phyloP scores from a whole-genome alignment of 2,329 filamentous ascomycete genomes.

The Fusarium austroafricanum region DNA sequence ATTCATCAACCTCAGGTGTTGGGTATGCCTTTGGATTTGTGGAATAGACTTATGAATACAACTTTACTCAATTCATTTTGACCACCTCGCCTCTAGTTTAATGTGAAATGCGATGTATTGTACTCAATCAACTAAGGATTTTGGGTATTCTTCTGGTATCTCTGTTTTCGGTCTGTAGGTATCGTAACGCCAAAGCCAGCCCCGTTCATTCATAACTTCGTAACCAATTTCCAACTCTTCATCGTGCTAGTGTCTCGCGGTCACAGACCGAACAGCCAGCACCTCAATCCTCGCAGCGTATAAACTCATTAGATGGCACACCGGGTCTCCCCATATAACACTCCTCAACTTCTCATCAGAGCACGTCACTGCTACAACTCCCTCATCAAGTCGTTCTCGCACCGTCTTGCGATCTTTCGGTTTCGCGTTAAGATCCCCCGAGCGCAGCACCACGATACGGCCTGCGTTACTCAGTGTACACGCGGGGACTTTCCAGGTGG shows the following conservation, averaged over 20 bases:
- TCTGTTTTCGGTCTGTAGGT: slow-evolving; percentile 22
- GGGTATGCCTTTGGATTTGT: slow-evolving; percentile 1
- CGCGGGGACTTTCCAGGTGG: slow-evolving; percentile 73
- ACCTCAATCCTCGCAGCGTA: slow-evolving; percentile 79
- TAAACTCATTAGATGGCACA: slow-evolving; percentile 82
- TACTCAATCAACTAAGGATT: neutral
- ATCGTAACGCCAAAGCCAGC: slow-evolving; percentile 28
- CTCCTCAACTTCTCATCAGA: slow-evolving; percentile 75
- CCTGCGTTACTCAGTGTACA: slow-evolving; percentile 77
- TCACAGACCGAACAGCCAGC: slow-evolving; percentile 71
- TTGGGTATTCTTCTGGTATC: slow-evolving; percentile 24
- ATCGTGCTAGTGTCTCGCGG: slow-evolving; percentile 28
- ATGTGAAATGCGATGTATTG: neutral
- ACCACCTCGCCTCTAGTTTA: neutral
- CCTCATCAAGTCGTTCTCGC: slow-evolving; percentile 64
- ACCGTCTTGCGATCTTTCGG: slow-evolving; percentile 60
- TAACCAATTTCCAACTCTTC: neutral
- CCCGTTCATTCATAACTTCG: slow-evolving; percentile 16
- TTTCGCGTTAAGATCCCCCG: slow-evolving; percentile 54
- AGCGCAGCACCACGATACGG: slow-evolving; percentile 73
- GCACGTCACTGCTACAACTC: slow-evolving; percentile 75
- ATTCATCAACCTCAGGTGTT: neutral
- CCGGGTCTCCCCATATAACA: slow-evolving; percentile 83
- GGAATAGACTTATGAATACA: slow-evolving; percentile 16
- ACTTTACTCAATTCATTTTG: slow-evolving; percentile 11